Conservation (phyloP, 257 asterid genomes). For the Solanum habrochaites region DNA sequence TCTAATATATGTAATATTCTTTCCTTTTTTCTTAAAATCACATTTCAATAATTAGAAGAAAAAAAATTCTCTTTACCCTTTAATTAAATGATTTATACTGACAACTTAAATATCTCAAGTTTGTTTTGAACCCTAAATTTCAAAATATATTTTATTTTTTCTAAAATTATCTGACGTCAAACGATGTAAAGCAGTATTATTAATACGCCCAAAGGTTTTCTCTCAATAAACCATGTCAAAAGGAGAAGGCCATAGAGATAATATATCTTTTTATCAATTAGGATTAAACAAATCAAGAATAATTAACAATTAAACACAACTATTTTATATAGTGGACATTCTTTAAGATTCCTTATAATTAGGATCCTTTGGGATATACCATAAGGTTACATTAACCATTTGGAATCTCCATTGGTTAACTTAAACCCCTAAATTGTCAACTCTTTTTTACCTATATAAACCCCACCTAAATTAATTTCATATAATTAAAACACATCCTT, state of each 20-base stretch:
- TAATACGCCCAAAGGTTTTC: not conserved
- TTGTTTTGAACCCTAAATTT: too few relatives aligned
- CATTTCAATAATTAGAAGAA: too few relatives aligned
- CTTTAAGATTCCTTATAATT: not conserved
- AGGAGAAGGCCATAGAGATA: not conserved
- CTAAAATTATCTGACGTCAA: not conserved
- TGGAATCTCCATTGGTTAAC: constrained; percentile 8
- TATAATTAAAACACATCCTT: not conserved
- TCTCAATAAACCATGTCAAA: not conserved
- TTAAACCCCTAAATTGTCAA: constrained; percentile 11
- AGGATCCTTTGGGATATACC: constrained; percentile 24
- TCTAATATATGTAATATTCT: too few relatives aligned
- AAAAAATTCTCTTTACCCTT: too few relatives aligned
- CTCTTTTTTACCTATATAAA: constrained; percentile 11
- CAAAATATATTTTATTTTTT: too few relatives aligned
- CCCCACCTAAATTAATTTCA: not conserved
- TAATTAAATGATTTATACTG: too few relatives aligned
- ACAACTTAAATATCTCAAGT: too few relatives aligned
- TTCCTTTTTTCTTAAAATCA: too few relatives aligned
- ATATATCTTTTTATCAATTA: not conserved
- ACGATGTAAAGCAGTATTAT: not conserved
- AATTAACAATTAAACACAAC: not conserved
- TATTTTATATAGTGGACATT: not conserved
- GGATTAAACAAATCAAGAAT: not conserved
- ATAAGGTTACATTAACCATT: constrained; percentile 1